phyloP scores from a whole-genome alignment of 2,329 filamentous ascomycete species.

The Colletotrichum sp. region DNA sequence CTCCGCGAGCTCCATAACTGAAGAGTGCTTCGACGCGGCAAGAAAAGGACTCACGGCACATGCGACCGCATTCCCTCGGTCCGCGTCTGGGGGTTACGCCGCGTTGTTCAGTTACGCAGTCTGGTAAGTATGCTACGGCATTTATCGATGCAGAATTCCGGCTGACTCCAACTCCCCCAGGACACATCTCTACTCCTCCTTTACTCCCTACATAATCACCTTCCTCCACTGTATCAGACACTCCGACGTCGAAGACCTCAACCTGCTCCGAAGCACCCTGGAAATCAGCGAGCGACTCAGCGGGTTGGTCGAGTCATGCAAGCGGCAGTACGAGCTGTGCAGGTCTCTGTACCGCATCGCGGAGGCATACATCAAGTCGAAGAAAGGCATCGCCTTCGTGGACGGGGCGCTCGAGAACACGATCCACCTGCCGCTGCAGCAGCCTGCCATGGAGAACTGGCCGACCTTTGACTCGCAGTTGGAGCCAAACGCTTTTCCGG shows the following conservation, averaged over 20 bases:
- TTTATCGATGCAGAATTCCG: not conserved
- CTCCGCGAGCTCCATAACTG: constrained; percentile 14
- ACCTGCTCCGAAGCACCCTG: not conserved
- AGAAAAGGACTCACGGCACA: constrained; percentile 22
- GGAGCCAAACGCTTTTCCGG: not conserved
- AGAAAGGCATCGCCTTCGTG: not conserved
- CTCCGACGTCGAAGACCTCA: constrained; percentile 13
- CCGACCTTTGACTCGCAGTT: not conserved
- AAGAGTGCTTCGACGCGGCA: constrained; percentile 23
- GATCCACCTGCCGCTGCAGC: not conserved
- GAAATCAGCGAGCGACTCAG: constrained; percentile 3
- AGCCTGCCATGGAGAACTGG: not conserved
- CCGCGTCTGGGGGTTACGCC: constrained; percentile 3
- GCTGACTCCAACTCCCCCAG: not conserved
- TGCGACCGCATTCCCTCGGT: constrained; percentile 16
- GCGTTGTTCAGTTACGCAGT: constrained; percentile 23
- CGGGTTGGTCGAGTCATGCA: constrained; percentile 1
- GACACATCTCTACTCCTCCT: constrained; percentile 26
- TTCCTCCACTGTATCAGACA: constrained; percentile 24
- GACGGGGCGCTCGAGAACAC: not conserved
- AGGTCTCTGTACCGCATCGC: constrained; percentile 3
- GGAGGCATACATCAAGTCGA: constrained; percentile 7
- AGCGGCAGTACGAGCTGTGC: not conserved
- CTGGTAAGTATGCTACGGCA: constrained; percentile 10
- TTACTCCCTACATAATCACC: constrained; percentile 25